Conservation (phyloP, 495 filamentous ascomycete species). For the Penicillium cosmopolitanum region DNA sequence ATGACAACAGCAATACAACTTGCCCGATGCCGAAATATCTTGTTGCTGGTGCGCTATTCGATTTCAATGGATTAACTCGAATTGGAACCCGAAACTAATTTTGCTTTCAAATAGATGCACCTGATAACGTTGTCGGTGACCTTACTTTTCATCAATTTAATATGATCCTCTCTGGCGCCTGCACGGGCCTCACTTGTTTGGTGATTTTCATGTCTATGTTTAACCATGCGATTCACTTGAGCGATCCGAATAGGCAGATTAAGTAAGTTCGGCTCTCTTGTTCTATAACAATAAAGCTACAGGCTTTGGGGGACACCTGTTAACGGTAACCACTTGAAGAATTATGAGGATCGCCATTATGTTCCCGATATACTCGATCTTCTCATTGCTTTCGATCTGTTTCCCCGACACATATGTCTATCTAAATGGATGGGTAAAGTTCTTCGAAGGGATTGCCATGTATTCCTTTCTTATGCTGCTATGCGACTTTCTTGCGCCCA, state of each 20-base stretch:
- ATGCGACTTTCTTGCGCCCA: constrained; percentile 33
- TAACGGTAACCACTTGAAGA: constrained; percentile 12
- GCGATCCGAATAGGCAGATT: constrained; percentile 33
- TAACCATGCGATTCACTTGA: constrained; percentile 31
- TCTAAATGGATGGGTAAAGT: constrained; percentile 31
- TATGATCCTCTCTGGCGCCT: constrained; percentile 31
- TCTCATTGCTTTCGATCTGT: constrained; percentile 31
- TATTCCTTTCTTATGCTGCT: constrained; percentile 37
- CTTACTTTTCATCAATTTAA: constrained; percentile 32
- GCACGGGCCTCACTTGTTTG: constrained; percentile 23
- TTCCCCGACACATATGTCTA: constrained; percentile 35
- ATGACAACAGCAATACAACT: constrained; percentile 5
- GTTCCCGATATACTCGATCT: constrained; percentile 30
- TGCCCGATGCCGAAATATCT: constrained; percentile 16
- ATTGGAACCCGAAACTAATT: neutral
- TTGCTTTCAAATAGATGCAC: constrained; percentile 7
- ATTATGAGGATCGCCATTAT: constrained; percentile 33
- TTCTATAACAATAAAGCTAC: neutral
- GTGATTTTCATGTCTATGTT: constrained; percentile 25
- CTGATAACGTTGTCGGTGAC: constrained; percentile 19
- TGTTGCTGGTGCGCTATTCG: neutral
- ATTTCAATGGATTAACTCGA: neutral
- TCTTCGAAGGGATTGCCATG: constrained; percentile 36
- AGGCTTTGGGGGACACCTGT: too few relatives aligned
- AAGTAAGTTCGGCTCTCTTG: constrained; percentile 25